Conservation (phyloP, 257 asterid species). For the Ajuga chamaepitys region DNA sequence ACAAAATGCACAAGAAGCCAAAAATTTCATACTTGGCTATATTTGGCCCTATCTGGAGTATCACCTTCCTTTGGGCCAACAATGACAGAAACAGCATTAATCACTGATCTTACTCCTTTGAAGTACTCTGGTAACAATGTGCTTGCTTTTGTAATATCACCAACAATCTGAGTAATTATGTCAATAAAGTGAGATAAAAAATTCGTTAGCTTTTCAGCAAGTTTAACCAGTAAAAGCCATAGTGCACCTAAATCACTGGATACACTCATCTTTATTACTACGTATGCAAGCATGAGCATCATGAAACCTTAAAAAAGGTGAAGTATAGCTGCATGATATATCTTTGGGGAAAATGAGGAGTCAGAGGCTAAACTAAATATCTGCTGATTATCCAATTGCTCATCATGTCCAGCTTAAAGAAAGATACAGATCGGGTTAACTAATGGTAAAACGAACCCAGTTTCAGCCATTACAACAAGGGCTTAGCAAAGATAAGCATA, state of each 20-base stretch:
- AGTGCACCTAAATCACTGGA: neutral
- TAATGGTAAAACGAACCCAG: too few relatives aligned
- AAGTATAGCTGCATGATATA: neutral
- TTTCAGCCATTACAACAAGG: neutral
- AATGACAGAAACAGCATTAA: slow-evolving; percentile 85
- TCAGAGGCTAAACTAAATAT: neutral
- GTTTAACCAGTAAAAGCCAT: neutral
- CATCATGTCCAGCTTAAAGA: neutral
- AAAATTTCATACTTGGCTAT: slow-evolving; percentile 62
- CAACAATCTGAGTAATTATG: slow-evolving; percentile 50
- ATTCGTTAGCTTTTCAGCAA: neutral
- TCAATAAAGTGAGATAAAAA: neutral
- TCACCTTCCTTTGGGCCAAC: slow-evolving; percentile 99
- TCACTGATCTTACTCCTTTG: slow-evolving; percentile 73
- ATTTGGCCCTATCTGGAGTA: slow-evolving; percentile 93
- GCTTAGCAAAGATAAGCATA: neutral
- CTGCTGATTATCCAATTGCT: neutral
- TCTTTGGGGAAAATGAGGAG: neutral
- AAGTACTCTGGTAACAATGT: slow-evolving; percentile 73
- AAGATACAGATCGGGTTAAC: neutral
- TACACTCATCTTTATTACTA: neutral
- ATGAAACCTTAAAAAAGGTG: neutral
- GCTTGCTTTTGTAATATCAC: slow-evolving; percentile 83
- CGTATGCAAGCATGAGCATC: neutral
- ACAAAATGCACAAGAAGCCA: neutral